phyloP scores from a whole-genome alignment of 495 filamentous ascomycete genomes.

The Penicillium simplicissimum region DNA sequence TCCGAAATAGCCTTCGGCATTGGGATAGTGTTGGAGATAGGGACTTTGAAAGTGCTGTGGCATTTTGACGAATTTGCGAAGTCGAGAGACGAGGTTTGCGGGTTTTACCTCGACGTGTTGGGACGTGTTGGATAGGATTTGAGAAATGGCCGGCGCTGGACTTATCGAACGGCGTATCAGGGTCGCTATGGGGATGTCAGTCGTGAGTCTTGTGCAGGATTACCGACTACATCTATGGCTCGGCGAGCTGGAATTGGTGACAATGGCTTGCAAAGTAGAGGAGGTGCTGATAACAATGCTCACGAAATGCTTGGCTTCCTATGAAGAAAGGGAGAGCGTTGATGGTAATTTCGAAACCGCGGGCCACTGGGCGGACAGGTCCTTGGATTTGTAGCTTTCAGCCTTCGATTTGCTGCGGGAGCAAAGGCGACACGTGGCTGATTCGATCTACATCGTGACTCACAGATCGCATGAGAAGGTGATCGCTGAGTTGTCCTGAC shows the following conservation, averaged over 20 bases:
- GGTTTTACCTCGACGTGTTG: too few relatives aligned
- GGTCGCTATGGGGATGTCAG: not conserved
- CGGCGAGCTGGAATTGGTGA: too few relatives aligned
- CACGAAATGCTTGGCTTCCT: not conserved
- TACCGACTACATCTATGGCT: not conserved
- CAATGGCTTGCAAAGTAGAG: too few relatives aligned
- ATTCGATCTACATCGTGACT: not conserved
- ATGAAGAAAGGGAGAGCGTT: not conserved
- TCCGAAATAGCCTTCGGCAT: conserved; percentile 22
- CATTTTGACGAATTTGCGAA: not conserved
- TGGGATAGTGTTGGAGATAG: conserved; percentile 11
- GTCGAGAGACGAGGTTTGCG: not conserved
- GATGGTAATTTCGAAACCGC: not conserved
- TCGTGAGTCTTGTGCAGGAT: not conserved
- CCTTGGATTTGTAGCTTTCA: not conserved
- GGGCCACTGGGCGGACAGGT: not conserved
- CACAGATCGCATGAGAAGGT: not conserved
- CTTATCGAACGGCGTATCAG: not conserved
- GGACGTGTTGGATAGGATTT: too few relatives aligned
- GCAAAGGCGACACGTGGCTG: not conserved
- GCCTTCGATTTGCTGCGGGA: not conserved
- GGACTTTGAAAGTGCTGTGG: not conserved
- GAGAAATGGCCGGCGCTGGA: too few relatives aligned
- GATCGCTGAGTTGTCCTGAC: too few relatives aligned
- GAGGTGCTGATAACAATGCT: too few relatives aligned